Evolutionary conservation across 164 flowering plant species (phyloP), one percentile per base, ranked within the genome.

Genomic region (Cinnamomum chago): DNA sequence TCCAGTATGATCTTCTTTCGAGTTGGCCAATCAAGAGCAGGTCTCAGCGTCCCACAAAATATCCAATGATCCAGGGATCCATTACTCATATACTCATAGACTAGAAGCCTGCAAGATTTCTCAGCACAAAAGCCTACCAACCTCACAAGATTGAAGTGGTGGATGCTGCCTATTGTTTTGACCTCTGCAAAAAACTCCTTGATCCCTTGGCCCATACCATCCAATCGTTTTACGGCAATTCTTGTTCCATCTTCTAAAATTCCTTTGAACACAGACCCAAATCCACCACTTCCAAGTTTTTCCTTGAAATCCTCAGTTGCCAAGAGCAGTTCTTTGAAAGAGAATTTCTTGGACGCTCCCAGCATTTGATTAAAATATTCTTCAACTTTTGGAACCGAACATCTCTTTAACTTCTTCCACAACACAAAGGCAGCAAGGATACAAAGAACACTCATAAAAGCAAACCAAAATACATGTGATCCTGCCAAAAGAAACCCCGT

Each of bases 351-450:
- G 17, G 70, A 78, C 70, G 64, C 22, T 62, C 81, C 78, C 15
- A 75, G 73, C 33, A 75, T 72, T 64, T 71, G 76, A 33, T 76
- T 72, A 52, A 79, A 71, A 75, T 67, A 33, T 60, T 72, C 75
- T 40, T 76, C 73, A 20, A 72, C 73, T 10, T 23, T 58, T 18
- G 17, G 1, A 55, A 30, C 25, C 14, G 24, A 17, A 2, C 52
- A 5, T 20, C 65, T 15, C 22, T 28, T 52, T 14, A 30, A 3
- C 25, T 33, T 20, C 71, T 66, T 52, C 25, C 50, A 35, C 47
- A 35, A 35, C 47, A 35, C 1, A 6, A 35, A 35, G 47, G 47
- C 47, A 35, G 47, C 47, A 35, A 35, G 47, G 10, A 35, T 35
- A 35, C 47, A 35, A 35, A 35, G 47, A 35, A 35, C 47, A 35